These are phyloP conservation scores for Tylopilus subfusipes DNA, from an alignment of 768 basidiomycete species.

Conservation along the genomic window DNA sequence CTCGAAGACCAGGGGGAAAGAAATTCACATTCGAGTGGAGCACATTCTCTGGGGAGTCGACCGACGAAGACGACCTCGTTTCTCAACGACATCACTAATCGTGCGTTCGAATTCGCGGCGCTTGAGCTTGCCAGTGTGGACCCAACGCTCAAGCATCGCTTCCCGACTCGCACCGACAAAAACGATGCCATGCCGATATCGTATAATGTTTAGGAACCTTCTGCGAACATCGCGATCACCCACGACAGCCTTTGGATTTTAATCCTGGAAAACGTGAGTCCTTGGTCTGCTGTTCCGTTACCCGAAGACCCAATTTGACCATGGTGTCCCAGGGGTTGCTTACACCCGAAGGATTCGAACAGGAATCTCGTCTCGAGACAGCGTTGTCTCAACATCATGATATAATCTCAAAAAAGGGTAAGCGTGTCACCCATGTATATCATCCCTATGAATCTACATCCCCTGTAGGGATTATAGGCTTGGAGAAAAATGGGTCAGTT, in stretches of 20 bases:
- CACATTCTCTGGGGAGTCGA: background rate
- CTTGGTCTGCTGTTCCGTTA: background rate
- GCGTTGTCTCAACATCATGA: slow-evolving; percentile 8
- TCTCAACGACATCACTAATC: slow-evolving; percentile 8
- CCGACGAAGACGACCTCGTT: slow-evolving; percentile 8
- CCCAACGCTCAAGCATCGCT: slow-evolving; percentile 6
- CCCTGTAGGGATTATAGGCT: too few relatives aligned
- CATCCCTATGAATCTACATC: too few relatives aligned
- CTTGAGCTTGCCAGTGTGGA: background rate
- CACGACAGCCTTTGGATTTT: slow-evolving; percentile 15
- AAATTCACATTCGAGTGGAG: slow-evolving; percentile 3
- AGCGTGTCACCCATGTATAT: background rate
- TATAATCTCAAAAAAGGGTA: slow-evolving; percentile 5
- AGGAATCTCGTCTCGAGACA: background rate
- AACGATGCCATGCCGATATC: too few relatives aligned
- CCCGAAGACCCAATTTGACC: background rate
- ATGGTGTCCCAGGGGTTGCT: slow-evolving; percentile 2
- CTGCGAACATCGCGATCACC: slow-evolving; percentile 9
- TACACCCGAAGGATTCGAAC: slow-evolving; percentile 1
- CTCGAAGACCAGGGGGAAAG: background rate
- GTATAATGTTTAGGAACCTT: slow-evolving; percentile 12
- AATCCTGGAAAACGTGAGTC: slow-evolving; percentile 8
- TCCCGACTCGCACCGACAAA: background rate
- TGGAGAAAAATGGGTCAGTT: too few relatives aligned
- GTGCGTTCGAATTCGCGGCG: background rate